Evolutionary conservation across 208 protist species (phyloP).

Genomic region (Naegleria fowleri): DNA sequence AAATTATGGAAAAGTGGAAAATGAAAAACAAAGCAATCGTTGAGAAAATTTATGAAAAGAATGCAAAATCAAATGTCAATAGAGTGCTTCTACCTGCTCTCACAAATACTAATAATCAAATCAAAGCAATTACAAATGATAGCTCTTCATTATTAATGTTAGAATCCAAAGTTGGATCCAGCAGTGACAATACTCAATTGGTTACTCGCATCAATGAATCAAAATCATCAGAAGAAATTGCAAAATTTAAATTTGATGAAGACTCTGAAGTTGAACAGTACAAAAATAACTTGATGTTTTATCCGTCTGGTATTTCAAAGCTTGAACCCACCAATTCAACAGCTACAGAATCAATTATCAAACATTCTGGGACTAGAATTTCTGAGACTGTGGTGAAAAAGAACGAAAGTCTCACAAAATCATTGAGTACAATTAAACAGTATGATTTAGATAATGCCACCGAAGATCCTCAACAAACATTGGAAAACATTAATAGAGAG

Average conservation of each 20-base stretch:
- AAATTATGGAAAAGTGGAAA: slow-evolving; percentile 7
- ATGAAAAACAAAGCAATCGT: neutral
- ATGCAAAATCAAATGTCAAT: neutral
- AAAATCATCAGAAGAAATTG: neutral
- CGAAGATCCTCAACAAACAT: neutral
- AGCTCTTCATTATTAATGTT: neutral
- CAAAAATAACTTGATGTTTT: neutral
- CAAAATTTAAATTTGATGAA: neutral
- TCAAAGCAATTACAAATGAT: neutral
- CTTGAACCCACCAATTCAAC: neutral
- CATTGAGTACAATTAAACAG: neutral
- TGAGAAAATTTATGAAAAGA: neutral
- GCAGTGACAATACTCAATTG: neutral
- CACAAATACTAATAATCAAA: neutral
- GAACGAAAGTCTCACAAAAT: neutral
- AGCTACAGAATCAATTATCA: neutral
- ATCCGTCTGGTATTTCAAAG: neutral
- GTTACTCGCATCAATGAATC: neutral
- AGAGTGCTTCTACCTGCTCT: neutral
- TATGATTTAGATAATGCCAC: neutral
- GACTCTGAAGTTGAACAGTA: neutral
- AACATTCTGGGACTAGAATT: neutral
- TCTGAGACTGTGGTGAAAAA: neutral
- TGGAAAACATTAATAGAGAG: neutral
- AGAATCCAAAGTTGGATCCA: neutral